Evolutionary conservation across 768 basidiomycete genomes (phyloP).

Genomic region (Plicaturopsis crispa): DNA sequence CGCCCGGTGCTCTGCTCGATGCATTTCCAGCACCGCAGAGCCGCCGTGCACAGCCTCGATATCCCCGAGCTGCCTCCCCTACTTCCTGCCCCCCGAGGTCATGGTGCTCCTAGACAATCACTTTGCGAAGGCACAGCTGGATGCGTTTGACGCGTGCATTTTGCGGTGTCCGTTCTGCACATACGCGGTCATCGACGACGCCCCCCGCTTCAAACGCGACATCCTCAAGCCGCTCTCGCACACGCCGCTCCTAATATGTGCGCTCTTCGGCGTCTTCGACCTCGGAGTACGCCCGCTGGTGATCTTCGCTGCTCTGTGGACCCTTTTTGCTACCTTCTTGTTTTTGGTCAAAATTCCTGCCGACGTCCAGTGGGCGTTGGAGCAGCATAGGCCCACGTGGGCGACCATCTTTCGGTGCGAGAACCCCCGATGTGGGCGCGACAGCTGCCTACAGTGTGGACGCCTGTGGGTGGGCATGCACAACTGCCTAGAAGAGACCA

Average conservation of each 20-base stretch:
- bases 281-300: too few relatives aligned
- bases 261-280: not conserved
- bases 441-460: not conserved
- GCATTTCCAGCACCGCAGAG: not conserved
- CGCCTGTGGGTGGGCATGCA: not conserved
- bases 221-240: not conserved
- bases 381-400: too few relatives aligned
- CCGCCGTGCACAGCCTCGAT: not conserved
- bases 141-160: not conserved
- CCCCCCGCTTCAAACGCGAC: constrained; percentile 2
- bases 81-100: not conserved
- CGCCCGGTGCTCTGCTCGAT: not conserved
- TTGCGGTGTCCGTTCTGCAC: constrained; percentile 7
- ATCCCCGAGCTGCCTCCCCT: not conserved
- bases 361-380: too few relatives aligned
- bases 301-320: too few relatives aligned
- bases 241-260: not conserved
- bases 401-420: not conserved
- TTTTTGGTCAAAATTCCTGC: too few relatives aligned
- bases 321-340: too few relatives aligned
- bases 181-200: constrained; percentile 4
- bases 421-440: not conserved
- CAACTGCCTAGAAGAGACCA: not conserved
- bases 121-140: not conserved
- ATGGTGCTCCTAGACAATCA: not conserved